Base-by-base conservation (phyloP, 805 yeast species). In the Saccharomycopsis guyanensis region DNA sequence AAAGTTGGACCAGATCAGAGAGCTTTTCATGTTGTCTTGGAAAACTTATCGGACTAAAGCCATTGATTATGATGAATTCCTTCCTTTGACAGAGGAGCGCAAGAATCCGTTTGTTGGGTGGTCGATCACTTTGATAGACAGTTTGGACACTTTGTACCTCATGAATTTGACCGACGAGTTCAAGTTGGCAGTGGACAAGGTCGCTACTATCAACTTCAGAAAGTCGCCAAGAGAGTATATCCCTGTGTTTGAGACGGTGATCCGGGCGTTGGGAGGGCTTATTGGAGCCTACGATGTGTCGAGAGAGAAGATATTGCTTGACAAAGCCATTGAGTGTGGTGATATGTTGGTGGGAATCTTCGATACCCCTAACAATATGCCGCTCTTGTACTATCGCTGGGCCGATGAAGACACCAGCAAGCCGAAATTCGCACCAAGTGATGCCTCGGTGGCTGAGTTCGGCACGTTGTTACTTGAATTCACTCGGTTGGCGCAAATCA, bases 291-390 rank as follows among this genome's bases (percentile, higher is more conserved):
- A 72, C 51, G 80, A 78, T 38, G 55, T 78, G 29, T 68, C 78
- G 0, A 43, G 56, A 0, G 64, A 64, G 1, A 47, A 58, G 32
- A 47, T 66, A 1, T 59, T 69, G 13, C 56, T 72, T 5, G 53
- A 52, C 1, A 65, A 69, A 50, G 75, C 79, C 1, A 60, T 60
- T 22, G 70, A 71, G 23, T 55, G 76, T 13, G 81, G 71, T 1
- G 71, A 72, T 41, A 62, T 75, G 44, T 57, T 76, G 29, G 54
- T 77, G 54, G 72, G 75, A 19, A 71, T 80, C 0, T 78, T 75
- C 54, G 82, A 78, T 52, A 76, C 82, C 0, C 80, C 80, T 13
- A 75, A 76, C 52, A 63, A 72, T 38, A 64, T 78, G 62, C 83
- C 83, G 2, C 47, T 72, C 7, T 53, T 73, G 18, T 66, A 63